Base-by-base conservation (phyloP, 2,329 filamentous ascomycete genomes). In the Ceratocystis albifundus region DNA sequence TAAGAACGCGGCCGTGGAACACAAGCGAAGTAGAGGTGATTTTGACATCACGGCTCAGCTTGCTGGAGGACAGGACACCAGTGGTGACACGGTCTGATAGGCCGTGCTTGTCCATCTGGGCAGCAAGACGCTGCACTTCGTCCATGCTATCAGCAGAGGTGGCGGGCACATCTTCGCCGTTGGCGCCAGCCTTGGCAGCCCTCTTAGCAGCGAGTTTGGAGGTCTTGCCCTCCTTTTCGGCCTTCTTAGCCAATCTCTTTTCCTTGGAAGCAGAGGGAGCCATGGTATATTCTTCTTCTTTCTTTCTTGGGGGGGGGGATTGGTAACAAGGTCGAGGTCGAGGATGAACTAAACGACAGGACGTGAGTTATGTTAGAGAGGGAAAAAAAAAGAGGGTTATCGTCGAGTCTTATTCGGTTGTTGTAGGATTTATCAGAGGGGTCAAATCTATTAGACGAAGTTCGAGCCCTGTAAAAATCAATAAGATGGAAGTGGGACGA, bases 31-130 rank as follows among this genome's bases (percentile, higher is more conserved):
- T 84, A 66, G 91, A 96, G 71, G 88, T 96, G 76, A 99, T 94
- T 83, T 99, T 99, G 77, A 96, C 90, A 78, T 99, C 94, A 78
- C 90, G 88, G 80, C 89, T 95, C 71, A 89, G 82, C 70, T 84
- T 78, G 70, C 93, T 85, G 57, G 94, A 99, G 46, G 92, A 83
- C 69, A 99, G 82, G 66, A 99, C 94, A 84, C 94, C 94, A 69
- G 94, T 99, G 69, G 95, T 99, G 76, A 99, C 94, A 77, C 94
- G 89, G 78, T 99, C 94, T 15, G 94, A 97, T 70, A 99, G 83
- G 74, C 94, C 94, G 75, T 96, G 85, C 80, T 96, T 89, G 80
- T 99, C 94, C 83, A 96, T 88, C 80, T 99, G 95, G 65, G 92
- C 82, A 57, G 89, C 87, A 71, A 99, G 83, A 75, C 91, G 91